Evolutionary conservation across 805 yeast genomes (phyloP).

Genomic region (Maudiozyma pseudohumilis): DNA sequence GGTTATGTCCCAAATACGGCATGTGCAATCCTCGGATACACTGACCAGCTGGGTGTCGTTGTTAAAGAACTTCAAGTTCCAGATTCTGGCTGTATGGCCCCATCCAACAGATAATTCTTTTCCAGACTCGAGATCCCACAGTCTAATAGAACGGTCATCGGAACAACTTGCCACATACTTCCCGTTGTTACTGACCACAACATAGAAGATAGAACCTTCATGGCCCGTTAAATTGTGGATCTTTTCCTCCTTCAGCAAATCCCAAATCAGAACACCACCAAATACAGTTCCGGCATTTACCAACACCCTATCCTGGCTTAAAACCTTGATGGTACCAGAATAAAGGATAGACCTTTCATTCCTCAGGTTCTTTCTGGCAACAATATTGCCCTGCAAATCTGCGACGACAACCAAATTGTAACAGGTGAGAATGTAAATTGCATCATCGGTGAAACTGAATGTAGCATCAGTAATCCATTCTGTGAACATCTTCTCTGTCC

Average conservation of each 20-base stretch:
- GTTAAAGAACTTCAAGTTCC: constrained; percentile 60
- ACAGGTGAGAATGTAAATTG: constrained; percentile 56
- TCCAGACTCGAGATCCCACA: constrained; percentile 59
- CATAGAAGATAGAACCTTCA: constrained; percentile 87
- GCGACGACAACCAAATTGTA: constrained; percentile 49
- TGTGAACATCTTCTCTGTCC: constrained; percentile 42
- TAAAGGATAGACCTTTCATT: constrained; percentile 76
- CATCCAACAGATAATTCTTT: constrained; percentile 66
- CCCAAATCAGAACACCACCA: constrained; percentile 82
- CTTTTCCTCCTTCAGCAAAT: constrained; percentile 34
- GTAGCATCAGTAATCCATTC: constrained; percentile 75
- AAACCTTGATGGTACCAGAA: constrained; percentile 63
- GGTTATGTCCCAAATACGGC: constrained; percentile 60
- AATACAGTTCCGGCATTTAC: constrained; percentile 91
- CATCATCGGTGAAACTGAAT: constrained; percentile 33
- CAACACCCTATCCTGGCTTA: constrained; percentile 34
- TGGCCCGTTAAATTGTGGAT: constrained; percentile 58
- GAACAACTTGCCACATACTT: constrained; percentile 67
- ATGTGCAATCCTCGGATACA: constrained; percentile 80
- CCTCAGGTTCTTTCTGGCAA: constrained; percentile 32
- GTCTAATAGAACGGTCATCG: constrained; percentile 80
- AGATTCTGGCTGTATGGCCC: constrained; percentile 95
- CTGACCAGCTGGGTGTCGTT: constrained; percentile 40
- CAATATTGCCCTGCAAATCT: constrained; percentile 19
- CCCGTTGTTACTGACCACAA: constrained; percentile 49